Percentiles rank a stretch among this genome's conserved stretches.
Evolutionary conservation across 148 eudicot genomes (phyloP).

Genomic region (Polygonum aviculare): DNA sequence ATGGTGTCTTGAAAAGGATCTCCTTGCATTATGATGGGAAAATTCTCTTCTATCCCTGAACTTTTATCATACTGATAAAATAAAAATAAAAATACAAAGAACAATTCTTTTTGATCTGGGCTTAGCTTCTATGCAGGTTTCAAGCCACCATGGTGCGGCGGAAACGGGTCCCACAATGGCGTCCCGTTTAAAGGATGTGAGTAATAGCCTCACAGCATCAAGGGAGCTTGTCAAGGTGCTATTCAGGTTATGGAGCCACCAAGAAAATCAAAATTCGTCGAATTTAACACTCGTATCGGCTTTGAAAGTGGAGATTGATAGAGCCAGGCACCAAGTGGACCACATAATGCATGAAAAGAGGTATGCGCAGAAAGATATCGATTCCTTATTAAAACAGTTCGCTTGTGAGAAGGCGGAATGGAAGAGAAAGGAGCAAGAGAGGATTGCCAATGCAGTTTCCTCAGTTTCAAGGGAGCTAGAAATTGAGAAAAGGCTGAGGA

Average conservation of each 20-base stretch:
- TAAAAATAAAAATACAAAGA: background rate
- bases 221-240: constrained; percentile 47
- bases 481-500: constrained; percentile 58
- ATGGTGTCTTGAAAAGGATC: background rate
- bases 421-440: constrained; percentile 53
- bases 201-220: constrained; percentile 33
- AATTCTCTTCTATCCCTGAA: background rate
- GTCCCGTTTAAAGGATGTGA: constrained; percentile 34
- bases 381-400: constrained; percentile 28
- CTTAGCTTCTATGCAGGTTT: background rate
- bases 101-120: background rate
- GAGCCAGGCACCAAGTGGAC: constrained; percentile 28
- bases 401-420: constrained; percentile 54
- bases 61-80: background rate
- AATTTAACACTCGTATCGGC: constrained; percentile 38
- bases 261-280: constrained; percentile 29
- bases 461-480: constrained; percentile 53
- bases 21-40: background rate
- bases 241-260: constrained; percentile 22
- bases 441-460: constrained; percentile 38
- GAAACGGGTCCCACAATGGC: background rate
- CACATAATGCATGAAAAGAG: constrained; percentile 36
- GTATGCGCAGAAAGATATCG: constrained; percentile 19
- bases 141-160: background rate
- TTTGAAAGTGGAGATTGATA: constrained; percentile 35